These are phyloP conservation scores for Pterocarpus santalinus DNA, from an alignment of 306 rosid species.

Conservation along the genomic window DNA sequence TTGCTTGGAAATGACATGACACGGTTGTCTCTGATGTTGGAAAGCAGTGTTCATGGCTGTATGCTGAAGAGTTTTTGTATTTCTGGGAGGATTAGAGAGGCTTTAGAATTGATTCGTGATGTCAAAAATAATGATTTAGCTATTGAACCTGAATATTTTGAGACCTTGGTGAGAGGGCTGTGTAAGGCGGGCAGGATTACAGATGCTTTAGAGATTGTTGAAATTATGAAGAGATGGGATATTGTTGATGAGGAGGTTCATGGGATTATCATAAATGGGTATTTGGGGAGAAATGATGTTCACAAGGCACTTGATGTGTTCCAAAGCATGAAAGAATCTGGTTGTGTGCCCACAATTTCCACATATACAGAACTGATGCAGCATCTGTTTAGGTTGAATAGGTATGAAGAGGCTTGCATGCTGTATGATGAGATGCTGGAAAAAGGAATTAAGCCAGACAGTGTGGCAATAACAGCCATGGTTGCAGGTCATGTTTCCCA, in stretches of 20 bases:
- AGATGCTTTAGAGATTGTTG: conserved; percentile 79
- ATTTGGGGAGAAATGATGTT: conserved; percentile 63
- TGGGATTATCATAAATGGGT: conserved; percentile 71
- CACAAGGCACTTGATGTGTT: conserved; percentile 70
- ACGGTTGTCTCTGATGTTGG: conserved; percentile 61
- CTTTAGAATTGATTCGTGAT: conserved; percentile 79
- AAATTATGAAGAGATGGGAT: conserved; percentile 69
- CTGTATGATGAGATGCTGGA: conserved; percentile 81
- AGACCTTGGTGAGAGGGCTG: conserved; percentile 79
- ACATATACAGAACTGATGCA: conserved; percentile 87
- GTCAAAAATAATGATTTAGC: conserved; percentile 69
- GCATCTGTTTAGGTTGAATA: conserved; percentile 65
- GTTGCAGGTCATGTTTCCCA: conserved; percentile 81
- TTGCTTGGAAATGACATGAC: conserved; percentile 75
- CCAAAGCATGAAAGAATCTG: conserved; percentile 69
- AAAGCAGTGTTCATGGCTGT: conserved; percentile 56
- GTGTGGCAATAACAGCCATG: conserved; percentile 79
- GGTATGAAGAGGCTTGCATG: conserved; percentile 68
- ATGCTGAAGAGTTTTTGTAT: conserved; percentile 78
- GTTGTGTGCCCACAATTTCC: conserved; percentile 61
- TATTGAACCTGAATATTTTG: conserved; percentile 66
- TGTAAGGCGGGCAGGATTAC: conserved; percentile 70
- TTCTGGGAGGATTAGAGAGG: conserved; percentile 75
- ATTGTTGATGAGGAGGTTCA: conserved; percentile 62
- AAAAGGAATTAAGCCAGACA: conserved; percentile 68